Conservation (phyloP, 148 eudicot genomes). For the Drosera capensis region DNA sequence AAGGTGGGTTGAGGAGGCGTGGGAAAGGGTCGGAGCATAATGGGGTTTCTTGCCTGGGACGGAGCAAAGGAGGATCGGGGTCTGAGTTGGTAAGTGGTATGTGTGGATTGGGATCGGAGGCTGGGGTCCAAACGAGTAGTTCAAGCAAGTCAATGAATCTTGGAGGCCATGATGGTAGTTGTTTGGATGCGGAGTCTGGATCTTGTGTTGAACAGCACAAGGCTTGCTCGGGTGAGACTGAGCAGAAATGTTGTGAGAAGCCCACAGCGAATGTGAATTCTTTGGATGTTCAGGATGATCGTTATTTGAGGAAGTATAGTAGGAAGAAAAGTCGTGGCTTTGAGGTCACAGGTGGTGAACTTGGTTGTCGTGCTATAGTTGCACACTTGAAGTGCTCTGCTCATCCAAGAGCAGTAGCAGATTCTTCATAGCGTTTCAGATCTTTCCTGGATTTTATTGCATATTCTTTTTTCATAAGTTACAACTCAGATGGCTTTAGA, state of each 20-base stretch:
- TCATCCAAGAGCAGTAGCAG: too few species aligned
- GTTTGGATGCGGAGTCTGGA: slow-evolving; percentile 8
- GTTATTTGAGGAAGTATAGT: slow-evolving; percentile 25
- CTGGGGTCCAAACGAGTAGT: slow-evolving; percentile 17
- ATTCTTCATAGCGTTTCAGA: too few species aligned
- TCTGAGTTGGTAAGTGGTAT: background rate
- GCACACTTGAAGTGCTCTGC: too few species aligned
- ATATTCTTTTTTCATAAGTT: too few species aligned
- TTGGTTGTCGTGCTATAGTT: too few species aligned
- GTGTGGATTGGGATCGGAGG: slow-evolving; percentile 7
- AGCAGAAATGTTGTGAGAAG: slow-evolving; percentile 7
- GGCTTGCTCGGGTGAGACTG: slow-evolving; percentile 5
- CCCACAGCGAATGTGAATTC: slow-evolving; percentile 4
- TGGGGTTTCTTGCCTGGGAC: slow-evolving; percentile 4
- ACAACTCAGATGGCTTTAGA: too few species aligned
- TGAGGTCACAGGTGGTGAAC: too few species aligned
- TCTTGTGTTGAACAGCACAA: slow-evolving; percentile 9
- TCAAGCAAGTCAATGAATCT: slow-evolving; percentile 10
- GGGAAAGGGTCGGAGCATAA: slow-evolving; percentile 1
- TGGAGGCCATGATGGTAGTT: slow-evolving; percentile 11
- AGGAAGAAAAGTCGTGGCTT: too few species aligned
- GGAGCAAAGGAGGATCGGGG: slow-evolving; percentile 3
- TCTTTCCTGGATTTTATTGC: too few species aligned
- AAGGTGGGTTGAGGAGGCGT: slow-evolving; percentile 9
- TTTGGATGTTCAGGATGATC: slow-evolving; percentile 13